These are phyloP conservation scores for Kalmusia sp. DNA, from an alignment of 2,329 filamentous ascomycete genomes.

Conservation along the genomic window DNA sequence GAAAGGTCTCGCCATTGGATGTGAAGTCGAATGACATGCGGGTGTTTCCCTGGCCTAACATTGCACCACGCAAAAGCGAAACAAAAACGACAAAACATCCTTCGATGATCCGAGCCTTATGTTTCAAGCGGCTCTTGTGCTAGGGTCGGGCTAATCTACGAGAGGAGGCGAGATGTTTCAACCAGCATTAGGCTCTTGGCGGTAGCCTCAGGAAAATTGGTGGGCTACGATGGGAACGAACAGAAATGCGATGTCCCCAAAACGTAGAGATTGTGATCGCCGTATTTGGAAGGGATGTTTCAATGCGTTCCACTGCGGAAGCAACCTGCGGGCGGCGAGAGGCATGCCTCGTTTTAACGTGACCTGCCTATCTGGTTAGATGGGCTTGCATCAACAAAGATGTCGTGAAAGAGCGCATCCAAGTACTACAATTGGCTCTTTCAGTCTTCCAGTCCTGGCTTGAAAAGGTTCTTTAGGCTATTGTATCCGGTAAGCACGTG, in stretches of 20 bases:
- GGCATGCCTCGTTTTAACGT: no score
- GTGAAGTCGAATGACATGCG: neutral
- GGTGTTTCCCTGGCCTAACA: neutral
- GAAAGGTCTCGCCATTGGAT: neutral
- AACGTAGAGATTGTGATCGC: neutral
- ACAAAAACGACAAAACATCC: neutral
- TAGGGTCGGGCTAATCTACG: conserved; percentile 5
- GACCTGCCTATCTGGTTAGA: no score
- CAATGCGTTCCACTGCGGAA: conserved; percentile 2
- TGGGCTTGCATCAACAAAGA: no score
- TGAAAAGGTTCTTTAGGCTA: no score
- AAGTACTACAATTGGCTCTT: no score
- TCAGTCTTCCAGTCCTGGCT: no score
- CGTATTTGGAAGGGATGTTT: neutral
- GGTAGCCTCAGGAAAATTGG: conserved; percentile 4
- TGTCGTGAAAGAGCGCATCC: no score
- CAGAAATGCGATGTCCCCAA: neutral
- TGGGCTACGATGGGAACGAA: neutral
- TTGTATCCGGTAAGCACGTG: no score
- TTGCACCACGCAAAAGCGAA: conserved; percentile 1
- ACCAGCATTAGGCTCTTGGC: neutral
- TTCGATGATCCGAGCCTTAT: neutral
- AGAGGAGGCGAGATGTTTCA: conserved; percentile 11
- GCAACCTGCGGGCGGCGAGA: no score
- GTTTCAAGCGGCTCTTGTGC: neutral